phyloP scores from a whole-genome alignment of 2,329 filamentous ascomycete species.

The Neonectria hederae region DNA sequence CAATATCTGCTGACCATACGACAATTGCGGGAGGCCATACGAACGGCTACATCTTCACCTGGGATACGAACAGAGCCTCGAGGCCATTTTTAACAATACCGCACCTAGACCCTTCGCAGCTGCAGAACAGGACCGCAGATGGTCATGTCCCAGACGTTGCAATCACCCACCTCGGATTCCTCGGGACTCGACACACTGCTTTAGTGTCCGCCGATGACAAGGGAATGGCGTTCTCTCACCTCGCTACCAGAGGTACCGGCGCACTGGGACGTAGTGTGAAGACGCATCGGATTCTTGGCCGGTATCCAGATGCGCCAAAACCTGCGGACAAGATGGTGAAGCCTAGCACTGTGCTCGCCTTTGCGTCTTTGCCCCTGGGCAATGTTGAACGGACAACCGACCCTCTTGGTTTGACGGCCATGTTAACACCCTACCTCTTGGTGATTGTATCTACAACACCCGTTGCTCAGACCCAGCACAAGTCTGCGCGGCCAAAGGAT shows the following conservation, averaged over 20 bases:
- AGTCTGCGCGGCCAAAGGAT: conserved; percentile 90
- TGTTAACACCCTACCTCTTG: conserved; percentile 93
- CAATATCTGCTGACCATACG: conserved; percentile 92
- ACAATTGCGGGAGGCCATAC: conserved; percentile 91
- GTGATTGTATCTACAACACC: conserved; percentile 98
- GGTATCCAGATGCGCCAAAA: conserved; percentile 81
- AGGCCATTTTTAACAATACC: conserved; percentile 89
- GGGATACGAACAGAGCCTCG: conserved; percentile 86
- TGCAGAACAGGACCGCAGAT: conserved; percentile 74
- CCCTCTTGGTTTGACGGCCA: conserved; percentile 87
- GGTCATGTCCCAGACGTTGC: conserved; percentile 83
- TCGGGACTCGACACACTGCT: conserved; percentile 92
- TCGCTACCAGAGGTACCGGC: conserved; percentile 90
- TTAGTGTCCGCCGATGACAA: conserved; percentile 93
- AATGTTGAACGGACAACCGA: conserved; percentile 92
- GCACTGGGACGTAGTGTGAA: conserved; percentile 86
- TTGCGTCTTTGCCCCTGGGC: conserved; percentile 89
- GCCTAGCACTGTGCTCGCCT: conserved; percentile 93
- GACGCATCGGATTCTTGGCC: conserved; percentile 87
- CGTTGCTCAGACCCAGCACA: conserved; percentile 95
- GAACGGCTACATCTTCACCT: conserved; percentile 93
- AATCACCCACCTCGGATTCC: conserved; percentile 91
- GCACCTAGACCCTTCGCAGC: conserved; percentile 73
- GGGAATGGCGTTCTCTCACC: conserved; percentile 98
- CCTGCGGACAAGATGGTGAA: conserved; percentile 75